Evolutionary conservation across 176 grass and related monocot genomes (phyloP).

Genomic region (Aegilops longissima): DNA sequence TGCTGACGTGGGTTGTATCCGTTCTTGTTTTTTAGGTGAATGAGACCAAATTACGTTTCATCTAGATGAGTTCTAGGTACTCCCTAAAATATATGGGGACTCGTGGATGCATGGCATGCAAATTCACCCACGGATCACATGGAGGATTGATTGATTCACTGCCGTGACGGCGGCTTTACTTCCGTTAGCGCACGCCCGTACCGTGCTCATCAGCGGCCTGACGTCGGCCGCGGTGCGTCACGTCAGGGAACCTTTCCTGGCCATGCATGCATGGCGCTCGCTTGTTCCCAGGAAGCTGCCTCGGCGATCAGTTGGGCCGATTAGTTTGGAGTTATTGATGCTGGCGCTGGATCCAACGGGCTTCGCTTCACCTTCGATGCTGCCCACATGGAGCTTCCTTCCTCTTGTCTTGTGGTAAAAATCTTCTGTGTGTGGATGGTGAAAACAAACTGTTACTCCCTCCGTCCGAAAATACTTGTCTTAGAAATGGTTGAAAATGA

Average conservation of each 20-base stretch:
- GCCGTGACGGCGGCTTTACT: neutral
- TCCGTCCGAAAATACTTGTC: no score
- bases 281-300: slow-evolving; percentile 21
- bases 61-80: no score
- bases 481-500: no score
- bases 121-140: neutral
- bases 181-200: neutral
- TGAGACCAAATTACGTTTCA: no score
- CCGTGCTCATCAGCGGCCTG: neutral
- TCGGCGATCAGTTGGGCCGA: neutral
- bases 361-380: slow-evolving; percentile 15
- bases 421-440: neutral
- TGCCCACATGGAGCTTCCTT: neutral
- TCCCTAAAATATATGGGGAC: neutral
- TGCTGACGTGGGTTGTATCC: no score
- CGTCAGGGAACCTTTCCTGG: neutral
- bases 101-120: neutral
- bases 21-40: no score
- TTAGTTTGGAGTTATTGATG: neutral
- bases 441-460: neutral
- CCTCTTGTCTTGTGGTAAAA: neutral
- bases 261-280: neutral
- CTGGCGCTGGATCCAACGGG: neutral
- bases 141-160: no score
- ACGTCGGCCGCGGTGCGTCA: neutral